These are phyloP conservation scores for Cyberlindnera japonica DNA, from an alignment of 805 yeast genomes.

Conservation along the genomic window DNA sequence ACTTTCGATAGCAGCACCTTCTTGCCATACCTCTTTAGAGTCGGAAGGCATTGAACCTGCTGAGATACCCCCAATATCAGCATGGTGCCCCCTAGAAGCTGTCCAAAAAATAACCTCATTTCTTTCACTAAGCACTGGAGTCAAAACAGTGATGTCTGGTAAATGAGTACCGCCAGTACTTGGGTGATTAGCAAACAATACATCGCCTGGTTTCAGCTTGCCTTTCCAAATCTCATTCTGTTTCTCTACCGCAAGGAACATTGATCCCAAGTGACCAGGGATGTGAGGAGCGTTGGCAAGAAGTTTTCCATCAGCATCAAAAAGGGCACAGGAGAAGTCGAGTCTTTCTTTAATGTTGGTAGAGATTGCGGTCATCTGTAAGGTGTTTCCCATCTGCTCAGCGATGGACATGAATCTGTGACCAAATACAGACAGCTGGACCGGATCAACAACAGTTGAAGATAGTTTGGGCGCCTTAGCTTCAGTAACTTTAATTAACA, in stretches of 20 bases:
- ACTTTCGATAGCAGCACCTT: constrained; percentile 52
- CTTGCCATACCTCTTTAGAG: constrained; percentile 49
- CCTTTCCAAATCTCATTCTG: constrained; percentile 37
- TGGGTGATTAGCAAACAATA: constrained; percentile 41
- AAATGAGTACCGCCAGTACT: constrained; percentile 45
- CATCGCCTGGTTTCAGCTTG: constrained; percentile 39
- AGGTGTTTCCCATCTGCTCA: constrained; percentile 44
- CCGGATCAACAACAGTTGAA: constrained; percentile 45
- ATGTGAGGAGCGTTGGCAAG: constrained; percentile 46
- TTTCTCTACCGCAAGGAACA: constrained; percentile 40
- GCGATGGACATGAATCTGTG: constrained; percentile 50
- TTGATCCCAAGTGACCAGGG: constrained; percentile 45
- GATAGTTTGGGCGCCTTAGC: constrained; percentile 35
- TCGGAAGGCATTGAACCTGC: constrained; percentile 57
- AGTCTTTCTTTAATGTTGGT: constrained; percentile 46
- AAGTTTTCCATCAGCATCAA: constrained; percentile 41
- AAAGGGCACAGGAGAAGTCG: constrained; percentile 47
- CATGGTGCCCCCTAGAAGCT: constrained; percentile 82
- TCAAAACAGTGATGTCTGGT: constrained; percentile 52
- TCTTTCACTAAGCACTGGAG: constrained; percentile 51
- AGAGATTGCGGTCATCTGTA: constrained; percentile 42
- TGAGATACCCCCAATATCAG: constrained; percentile 72
- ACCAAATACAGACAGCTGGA: constrained; percentile 41
- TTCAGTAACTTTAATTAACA: constrained; percentile 28
- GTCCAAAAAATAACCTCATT: constrained; percentile 50